These are phyloP conservation scores for Cutaneotrichosporon cyanovorans DNA, from an alignment of 1,284 basidiomycete genomes.

Conservation along the genomic window DNA sequence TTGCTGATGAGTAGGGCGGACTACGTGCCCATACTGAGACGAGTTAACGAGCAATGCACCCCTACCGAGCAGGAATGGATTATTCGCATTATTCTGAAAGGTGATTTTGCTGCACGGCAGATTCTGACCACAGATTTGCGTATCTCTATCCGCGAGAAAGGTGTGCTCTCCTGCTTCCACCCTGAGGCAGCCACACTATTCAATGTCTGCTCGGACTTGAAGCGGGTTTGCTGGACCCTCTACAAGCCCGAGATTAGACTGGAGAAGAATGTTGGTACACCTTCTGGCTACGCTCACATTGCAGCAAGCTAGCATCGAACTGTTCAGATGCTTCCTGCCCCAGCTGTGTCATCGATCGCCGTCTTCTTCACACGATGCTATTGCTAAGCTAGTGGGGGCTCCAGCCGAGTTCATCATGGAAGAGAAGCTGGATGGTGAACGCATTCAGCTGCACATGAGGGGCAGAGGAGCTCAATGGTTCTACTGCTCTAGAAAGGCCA, in stretches of 20 bases:
- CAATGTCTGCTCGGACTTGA: slow-evolving; percentile 89
- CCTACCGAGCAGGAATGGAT: slow-evolving; percentile 85
- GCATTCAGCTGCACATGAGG: slow-evolving; percentile 86
- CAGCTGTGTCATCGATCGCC: slow-evolving; percentile 86
- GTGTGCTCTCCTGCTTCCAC: slow-evolving; percentile 78
- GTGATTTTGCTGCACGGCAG: slow-evolving; percentile 9
- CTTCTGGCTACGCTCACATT: background rate
- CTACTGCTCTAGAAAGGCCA: slow-evolving; percentile 87
- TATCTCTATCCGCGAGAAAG: slow-evolving; percentile 58
- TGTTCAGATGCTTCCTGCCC: slow-evolving; percentile 78
- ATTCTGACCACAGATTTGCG: slow-evolving; percentile 43
- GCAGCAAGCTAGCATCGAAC: slow-evolving; percentile 69
- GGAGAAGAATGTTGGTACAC: slow-evolving; percentile 51
- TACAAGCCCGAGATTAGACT: slow-evolving; percentile 43
- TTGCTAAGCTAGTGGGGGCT: slow-evolving; percentile 72
- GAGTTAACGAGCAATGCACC: slow-evolving; percentile 68
- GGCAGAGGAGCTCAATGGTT: slow-evolving; percentile 67
- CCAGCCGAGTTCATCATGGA: slow-evolving; percentile 71
- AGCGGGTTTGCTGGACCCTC: slow-evolving; percentile 66
- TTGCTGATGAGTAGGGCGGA: slow-evolving; percentile 51
- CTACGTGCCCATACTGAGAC: slow-evolving; percentile 65
- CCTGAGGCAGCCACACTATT: slow-evolving; percentile 82
- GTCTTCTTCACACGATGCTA: slow-evolving; percentile 61
- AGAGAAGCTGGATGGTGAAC: slow-evolving; percentile 91
- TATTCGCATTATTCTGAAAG: slow-evolving; percentile 85